Evolutionary conservation across 352 stramenopile species (phyloP).

Genomic region (Phytophthora rubi): DNA sequence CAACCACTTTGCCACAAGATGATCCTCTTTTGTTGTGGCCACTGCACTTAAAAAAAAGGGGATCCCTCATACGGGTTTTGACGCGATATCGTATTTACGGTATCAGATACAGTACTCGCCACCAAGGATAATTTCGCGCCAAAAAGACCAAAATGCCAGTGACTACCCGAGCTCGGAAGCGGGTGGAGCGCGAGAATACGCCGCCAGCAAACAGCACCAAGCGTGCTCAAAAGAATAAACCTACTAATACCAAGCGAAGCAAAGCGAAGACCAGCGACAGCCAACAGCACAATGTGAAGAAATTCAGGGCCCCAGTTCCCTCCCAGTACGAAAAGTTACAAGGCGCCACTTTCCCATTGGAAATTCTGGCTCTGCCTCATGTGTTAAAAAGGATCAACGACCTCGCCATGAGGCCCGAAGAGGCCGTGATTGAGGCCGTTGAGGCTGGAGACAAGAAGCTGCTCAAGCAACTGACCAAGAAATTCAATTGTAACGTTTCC

Average conservation of each 20-base stretch:
- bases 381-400: neutral
- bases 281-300: no score
- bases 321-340: no score
- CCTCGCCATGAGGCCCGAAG: neutral
- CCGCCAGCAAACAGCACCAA: no score
- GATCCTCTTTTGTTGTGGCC: neutral
- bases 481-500: neutral
- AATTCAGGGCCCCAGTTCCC: no score
- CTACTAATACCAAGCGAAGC: no score
- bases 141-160: no score
- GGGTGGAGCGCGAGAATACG: no score
- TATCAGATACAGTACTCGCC: neutral
- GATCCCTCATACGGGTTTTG: neutral
- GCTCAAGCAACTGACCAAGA: neutral
- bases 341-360: neutral
- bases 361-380: neutral
- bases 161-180: no score
- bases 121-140: no score
- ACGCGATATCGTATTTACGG: neutral
- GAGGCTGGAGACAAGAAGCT: neutral
- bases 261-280: no score
- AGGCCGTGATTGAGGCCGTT: neutral
- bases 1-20: neutral
- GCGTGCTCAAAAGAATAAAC: no score
- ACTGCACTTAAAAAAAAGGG: no score